Evolutionary conservation across 2,329 filamentous ascomycete genomes (phyloP), one percentile per base, ranked within the genome.

Genomic region (Apiospora pterosperma): DNA sequence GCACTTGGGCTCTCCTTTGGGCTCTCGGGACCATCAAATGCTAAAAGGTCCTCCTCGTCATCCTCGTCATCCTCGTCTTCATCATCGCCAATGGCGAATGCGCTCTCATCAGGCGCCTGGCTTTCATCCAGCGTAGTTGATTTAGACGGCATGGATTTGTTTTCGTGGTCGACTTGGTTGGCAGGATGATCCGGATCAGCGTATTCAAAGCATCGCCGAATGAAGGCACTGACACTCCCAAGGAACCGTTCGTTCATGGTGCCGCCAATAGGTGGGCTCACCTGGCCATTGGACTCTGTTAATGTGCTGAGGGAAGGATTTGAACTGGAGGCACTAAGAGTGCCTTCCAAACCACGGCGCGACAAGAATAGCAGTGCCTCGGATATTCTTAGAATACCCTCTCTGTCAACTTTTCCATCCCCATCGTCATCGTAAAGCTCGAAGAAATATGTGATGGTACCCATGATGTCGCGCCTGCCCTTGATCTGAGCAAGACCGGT

Each of bases 391-490:
- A 99, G 78, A 65, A 99, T 99, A 6, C 96, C 96, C 77, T 99
- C 96, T 12, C 96, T 88, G 73, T 98, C 96, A 5, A 99, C 94
- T 71, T 88, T 93, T 31, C 96, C 96, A 74, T 97, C 93, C 1
- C 89, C 87, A 72, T 95, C 91, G 69, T 99, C 95, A 74, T 99
- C 96, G 76, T 98, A 97, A 0, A 99, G 86, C 73, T 97, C 92
- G 71, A 99, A 99, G 77, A 99, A 98, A 78, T 98, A 98, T 66
- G 90, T 96, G 73, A 99, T 98, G 65, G 92, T 96, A 36, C 92
- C 92, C 95, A 99, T 97, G 69, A 99, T 97, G 77, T 99, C 96
- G 59, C 90, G 90, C 63, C 91, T 93, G 10, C 96, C 95, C 76
- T 97, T 98, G 73, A 99, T 92, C 16, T 92, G 88, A 2, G 95